A percentile compares a stretch with the other conserved stretches of the same genome.
Conservation (phyloP, 2,329 filamentous ascomycete genomes). For the Pyricularia sp. region DNA sequence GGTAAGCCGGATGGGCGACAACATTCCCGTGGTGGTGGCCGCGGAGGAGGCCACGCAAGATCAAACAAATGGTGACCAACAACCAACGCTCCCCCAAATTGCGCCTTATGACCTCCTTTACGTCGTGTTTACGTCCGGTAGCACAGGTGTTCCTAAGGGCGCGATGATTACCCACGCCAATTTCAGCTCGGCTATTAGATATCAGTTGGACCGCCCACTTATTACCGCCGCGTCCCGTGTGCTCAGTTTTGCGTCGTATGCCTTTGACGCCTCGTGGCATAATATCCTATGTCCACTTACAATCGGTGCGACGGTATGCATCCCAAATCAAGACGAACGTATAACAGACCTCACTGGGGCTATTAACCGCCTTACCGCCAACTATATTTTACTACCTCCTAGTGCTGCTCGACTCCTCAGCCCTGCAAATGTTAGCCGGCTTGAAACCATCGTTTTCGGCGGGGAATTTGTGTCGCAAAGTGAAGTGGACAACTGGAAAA, state of each 20-base stretch:
- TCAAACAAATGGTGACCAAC: too few species aligned
- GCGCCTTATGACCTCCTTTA: too few species aligned
- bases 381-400: too few species aligned
- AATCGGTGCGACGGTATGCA: neutral
- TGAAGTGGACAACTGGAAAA: neutral
- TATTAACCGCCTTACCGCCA: too few species aligned
- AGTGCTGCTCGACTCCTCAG: too few species aligned
- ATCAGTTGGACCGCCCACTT: neutral
- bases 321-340: neutral
- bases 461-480: slow-evolving; percentile 29
- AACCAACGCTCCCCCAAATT: too few species aligned
- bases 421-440: too few species aligned
- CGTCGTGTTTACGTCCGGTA: slow-evolving; percentile 51
- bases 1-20: too few species aligned
- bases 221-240: neutral
- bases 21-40: too few species aligned
- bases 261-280: slow-evolving; percentile 40
- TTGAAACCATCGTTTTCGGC: slow-evolving; percentile 42
- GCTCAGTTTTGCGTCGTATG: slow-evolving; percentile 26
- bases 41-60: too few species aligned
- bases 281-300: slow-evolving; percentile 15
- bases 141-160: slow-evolving; percentile 49
- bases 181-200: slow-evolving; percentile 36
- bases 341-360: neutral
- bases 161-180: slow-evolving; percentile 43